Evolutionary conservation across 164 flowering plant genomes (phyloP).

Genomic region (Aristolochia fimbriata): DNA sequence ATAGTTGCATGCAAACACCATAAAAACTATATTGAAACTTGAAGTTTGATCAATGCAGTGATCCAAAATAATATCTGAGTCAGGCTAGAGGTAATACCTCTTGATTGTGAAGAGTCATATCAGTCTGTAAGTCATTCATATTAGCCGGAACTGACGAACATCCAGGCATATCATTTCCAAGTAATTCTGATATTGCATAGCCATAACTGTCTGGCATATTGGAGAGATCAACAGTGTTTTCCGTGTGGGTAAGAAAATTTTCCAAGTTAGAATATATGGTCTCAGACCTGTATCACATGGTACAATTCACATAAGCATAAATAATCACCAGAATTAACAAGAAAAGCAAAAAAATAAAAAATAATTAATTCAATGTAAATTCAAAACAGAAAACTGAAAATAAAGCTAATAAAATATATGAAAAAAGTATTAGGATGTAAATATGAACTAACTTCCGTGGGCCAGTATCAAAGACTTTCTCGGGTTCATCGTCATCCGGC

Average conservation of each 20-base stretch:
- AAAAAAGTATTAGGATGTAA: neutral
- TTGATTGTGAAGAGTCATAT: slow-evolving; percentile 57
- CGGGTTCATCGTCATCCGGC: slow-evolving; percentile 41
- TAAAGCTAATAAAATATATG: neutral
- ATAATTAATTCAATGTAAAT: neutral
- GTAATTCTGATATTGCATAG: slow-evolving; percentile 70
- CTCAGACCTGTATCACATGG: slow-evolving; percentile 32
- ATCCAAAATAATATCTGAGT: neutral
- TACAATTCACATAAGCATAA: slow-evolving; percentile 8
- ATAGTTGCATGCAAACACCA: neutral
- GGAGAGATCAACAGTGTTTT: slow-evolving; percentile 33
- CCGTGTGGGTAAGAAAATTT: slow-evolving; percentile 37
- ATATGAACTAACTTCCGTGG: slow-evolving; percentile 15
- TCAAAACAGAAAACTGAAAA: neutral
- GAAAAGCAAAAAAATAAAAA: neutral
- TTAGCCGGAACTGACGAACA: slow-evolving; percentile 50
- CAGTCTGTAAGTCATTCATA: slow-evolving; percentile 48
- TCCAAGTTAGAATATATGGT: slow-evolving; percentile 36
- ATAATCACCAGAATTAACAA: neutral
- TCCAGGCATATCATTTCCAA: slow-evolving; percentile 48
- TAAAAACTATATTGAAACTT: neutral
- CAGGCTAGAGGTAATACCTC: slow-evolving; percentile 39
- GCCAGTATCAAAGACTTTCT: slow-evolving; percentile 11
- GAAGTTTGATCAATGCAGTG: neutral
- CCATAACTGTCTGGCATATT: slow-evolving; percentile 74